Evolutionary conservation across 2,329 filamentous ascomycete genomes (phyloP).

Genomic region (Sarocladium strictum): DNA sequence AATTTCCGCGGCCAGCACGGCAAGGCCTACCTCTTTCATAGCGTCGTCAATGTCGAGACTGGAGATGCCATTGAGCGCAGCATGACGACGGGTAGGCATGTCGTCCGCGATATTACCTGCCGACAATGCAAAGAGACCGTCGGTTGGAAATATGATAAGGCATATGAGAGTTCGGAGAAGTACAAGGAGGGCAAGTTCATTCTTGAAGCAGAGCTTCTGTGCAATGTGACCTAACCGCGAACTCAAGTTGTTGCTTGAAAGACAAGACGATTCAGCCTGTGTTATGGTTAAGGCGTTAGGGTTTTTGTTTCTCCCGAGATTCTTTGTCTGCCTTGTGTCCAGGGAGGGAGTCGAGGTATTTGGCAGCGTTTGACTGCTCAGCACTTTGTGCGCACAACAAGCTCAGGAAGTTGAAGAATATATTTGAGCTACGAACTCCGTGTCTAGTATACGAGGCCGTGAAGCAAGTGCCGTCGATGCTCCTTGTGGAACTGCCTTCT

Average conservation of each 20-base stretch:
- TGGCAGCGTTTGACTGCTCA: too few relatives aligned
- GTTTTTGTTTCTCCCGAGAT: too few relatives aligned
- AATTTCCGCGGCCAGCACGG: conserved; percentile 98
- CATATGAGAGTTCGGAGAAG: conserved; percentile 85
- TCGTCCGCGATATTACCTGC: conserved; percentile 90
- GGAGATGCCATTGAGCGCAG: conserved; percentile 87
- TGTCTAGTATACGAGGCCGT: too few relatives aligned
- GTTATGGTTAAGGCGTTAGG: too few relatives aligned
- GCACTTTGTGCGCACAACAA: too few relatives aligned
- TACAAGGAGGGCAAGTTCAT: conserved; percentile 99
- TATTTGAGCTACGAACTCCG: too few relatives aligned
- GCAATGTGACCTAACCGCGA: conserved; percentile 56
- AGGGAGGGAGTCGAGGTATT: too few relatives aligned
- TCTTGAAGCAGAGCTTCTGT: conserved; percentile 83
- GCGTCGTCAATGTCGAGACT: conserved; percentile 82
- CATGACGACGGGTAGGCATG: conserved; percentile 95
- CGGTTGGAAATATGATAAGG: conserved; percentile 99
- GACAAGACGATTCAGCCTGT: too few relatives aligned
- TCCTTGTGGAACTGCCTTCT: background rate
- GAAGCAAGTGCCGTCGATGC: too few relatives aligned
- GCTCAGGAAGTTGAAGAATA: too few relatives aligned
- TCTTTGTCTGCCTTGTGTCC: too few relatives aligned
- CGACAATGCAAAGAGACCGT: conserved; percentile 87
- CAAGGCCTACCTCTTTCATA: conserved; percentile 95
- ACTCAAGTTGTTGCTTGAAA: background rate